Evolutionary conservation across 768 basidiomycete species (phyloP), one percentile per base, ranked within the genome.

Genomic region (Leccinum disarticulatum): DNA sequence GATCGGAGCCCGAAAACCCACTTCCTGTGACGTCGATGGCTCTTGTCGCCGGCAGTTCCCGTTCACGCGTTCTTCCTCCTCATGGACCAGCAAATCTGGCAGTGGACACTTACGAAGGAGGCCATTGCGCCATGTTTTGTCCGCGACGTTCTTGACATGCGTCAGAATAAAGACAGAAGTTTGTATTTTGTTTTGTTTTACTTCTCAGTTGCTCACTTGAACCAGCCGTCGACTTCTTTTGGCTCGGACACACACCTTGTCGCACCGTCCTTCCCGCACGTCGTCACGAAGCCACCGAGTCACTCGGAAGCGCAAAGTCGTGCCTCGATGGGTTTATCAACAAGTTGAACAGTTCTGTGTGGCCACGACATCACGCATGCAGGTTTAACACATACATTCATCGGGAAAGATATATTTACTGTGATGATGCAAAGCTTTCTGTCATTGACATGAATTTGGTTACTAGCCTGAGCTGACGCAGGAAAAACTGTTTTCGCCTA

Each of bases 241-340:
- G 87, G 87, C 73, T 93, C 14, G 87, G 88, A 10, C 74, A 84
- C 17, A 78, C 87, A 1, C 91, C 91, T 4, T 91, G 89, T 70
- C 77, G 90, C 14, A 83, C 73, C 2, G 85, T 89, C 17, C 70
- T 76, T n/a, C n/a, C n/a, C n/a, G n/a, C n/a, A n/a, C n/a, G n/a
- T n/a, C n/a, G n/a, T n/a, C n/a, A n/a, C n/a, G n/a, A n/a, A n/a
- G n/a, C n/a, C n/a, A n/a, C n/a, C n/a, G n/a, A n/a, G n/a, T n/a
- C n/a, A n/a, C n/a, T n/a, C n/a, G n/a, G n/a, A n/a, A n/a, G n/a
- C n/a, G n/a, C n/a, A n/a, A n/a, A n/a, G n/a, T n/a, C n/a, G n/a
- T n/a, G n/a, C n/a, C n/a, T n/a, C n/a, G n/a, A n/a, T n/a, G n/a
- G n/a, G n/a, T n/a, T n/a, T n/a, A n/a, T n/a, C n/a, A n/a, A n/a